phyloP scores from a whole-genome alignment of 495 filamentous ascomycete genomes.

The Neurospora sp. region DNA sequence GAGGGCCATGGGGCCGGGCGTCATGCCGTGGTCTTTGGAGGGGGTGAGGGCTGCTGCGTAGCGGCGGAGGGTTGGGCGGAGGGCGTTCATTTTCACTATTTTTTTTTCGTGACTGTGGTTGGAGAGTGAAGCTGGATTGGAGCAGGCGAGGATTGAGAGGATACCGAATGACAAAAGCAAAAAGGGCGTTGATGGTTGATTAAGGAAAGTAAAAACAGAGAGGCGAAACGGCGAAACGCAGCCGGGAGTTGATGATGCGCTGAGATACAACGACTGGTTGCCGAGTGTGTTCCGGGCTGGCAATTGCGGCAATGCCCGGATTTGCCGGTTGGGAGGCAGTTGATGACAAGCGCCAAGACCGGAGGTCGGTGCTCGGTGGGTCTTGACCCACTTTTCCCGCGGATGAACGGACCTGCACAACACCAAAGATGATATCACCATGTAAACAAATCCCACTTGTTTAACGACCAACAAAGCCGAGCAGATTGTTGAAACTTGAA shows the following conservation, averaged over 20 bases:
- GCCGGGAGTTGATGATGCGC: neutral
- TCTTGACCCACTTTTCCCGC: neutral
- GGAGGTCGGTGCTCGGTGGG: neutral
- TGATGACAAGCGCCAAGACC: neutral
- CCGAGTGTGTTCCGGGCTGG: neutral
- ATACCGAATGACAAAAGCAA: no score
- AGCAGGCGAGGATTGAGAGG: no score
- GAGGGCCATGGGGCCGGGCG: constrained; percentile 58
- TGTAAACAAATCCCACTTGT: no score
- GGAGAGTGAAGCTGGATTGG: no score
- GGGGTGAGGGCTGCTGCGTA: constrained; percentile 22
- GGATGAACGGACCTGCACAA: neutral
- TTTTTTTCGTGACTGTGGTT: no score
- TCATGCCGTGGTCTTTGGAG: constrained; percentile 16
- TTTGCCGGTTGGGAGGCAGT: neutral
- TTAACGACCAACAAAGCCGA: no score
- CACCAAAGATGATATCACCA: neutral
- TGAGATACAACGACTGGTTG: neutral
- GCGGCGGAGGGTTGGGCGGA: constrained; percentile 3
- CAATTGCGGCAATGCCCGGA: neutral
- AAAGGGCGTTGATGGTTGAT: no score
- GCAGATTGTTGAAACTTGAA: no score
- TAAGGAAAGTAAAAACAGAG: no score
- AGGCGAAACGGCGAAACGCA: neutral
- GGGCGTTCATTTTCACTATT: neutral